Evolutionary conservation across 345 rosid genomes (phyloP).

Genomic region (Camelina laxa): DNA sequence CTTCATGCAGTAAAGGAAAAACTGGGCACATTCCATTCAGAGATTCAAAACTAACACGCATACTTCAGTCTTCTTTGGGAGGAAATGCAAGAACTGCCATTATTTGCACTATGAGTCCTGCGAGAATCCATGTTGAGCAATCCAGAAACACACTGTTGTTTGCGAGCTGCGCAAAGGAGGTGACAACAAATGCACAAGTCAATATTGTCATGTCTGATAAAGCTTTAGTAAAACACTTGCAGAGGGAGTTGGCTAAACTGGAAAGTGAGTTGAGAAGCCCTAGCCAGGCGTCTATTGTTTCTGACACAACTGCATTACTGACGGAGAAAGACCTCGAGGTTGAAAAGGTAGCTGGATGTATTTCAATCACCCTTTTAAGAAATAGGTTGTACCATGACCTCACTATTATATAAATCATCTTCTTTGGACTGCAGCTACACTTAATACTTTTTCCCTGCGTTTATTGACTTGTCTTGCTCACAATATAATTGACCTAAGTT

Average conservation of each 20-base stretch:
- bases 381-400: constrained; percentile 11
- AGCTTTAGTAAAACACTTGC: constrained; percentile 83
- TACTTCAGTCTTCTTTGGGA: constrained; percentile 84
- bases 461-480: constrained; percentile 23
- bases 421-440: constrained; percentile 19
- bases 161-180: constrained; percentile 95
- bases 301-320: constrained; percentile 53
- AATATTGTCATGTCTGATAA: constrained; percentile 87
- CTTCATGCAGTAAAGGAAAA: constrained; percentile 84
- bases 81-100: constrained; percentile 93
- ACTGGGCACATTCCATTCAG: constrained; percentile 87
- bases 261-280: constrained; percentile 69
- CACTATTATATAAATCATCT: constrained; percentile 5
- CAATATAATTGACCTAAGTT: constrained; percentile 17
- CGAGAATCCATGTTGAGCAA: constrained; percentile 85
- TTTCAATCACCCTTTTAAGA: constrained; percentile 30
- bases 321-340: constrained; percentile 76
- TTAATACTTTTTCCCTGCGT: constrained; percentile 10
- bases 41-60: constrained; percentile 93
- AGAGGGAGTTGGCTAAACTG: constrained; percentile 83
- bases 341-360: constrained; percentile 58
- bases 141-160: constrained; percentile 89
- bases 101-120: constrained; percentile 94
- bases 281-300: constrained; percentile 41
- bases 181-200: constrained; percentile 85